Evolutionary conservation across 202 grass and related monocot species (phyloP).

Genomic region (Setaria viridis): DNA sequence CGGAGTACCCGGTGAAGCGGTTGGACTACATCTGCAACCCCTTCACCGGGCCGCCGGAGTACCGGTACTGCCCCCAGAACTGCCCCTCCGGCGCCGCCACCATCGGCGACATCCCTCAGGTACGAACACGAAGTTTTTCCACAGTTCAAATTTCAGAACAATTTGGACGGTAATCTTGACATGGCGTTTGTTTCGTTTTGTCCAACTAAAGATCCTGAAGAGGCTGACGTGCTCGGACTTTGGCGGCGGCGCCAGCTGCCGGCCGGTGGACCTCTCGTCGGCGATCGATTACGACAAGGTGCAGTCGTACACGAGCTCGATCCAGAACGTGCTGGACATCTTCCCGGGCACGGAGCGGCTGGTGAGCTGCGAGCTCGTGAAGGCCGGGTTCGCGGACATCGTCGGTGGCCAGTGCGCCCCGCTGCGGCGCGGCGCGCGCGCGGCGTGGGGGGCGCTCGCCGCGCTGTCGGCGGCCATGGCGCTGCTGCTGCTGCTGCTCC

Average conservation of each 20-base stretch:
- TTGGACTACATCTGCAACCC: conserved; percentile 91
- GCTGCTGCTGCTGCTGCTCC: conserved; percentile 38
- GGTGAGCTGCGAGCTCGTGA: conserved; percentile 70
- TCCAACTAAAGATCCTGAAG: conserved; percentile 62
- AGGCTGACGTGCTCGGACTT: conserved; percentile 75
- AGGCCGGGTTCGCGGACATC: conserved; percentile 80
- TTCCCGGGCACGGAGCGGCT: conserved; percentile 85
- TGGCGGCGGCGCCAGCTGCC: conserved; percentile 56
- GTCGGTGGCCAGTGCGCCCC: conserved; percentile 65
- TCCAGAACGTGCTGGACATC: conserved; percentile 88
- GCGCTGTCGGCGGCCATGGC: conserved; percentile 51
- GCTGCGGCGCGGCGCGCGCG: conserved; percentile 50
- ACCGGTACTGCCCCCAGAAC: conserved; percentile 76
- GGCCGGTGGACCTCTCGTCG: conserved; percentile 59
- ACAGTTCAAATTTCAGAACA: background rate
- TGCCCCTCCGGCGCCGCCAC: conserved; percentile 69
- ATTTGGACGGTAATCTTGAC: background rate
- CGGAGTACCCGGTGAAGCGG: conserved; percentile 48
- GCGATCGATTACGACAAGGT: conserved; percentile 78
- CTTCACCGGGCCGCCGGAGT: conserved; percentile 74
- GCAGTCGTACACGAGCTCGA: conserved; percentile 77
- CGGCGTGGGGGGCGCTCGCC: conserved; percentile 63
- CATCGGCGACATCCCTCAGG: conserved; percentile 88
- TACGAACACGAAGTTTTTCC: no score
- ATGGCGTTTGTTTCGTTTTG: background rate